Conservation (phyloP, 208 protist species). For the Trypanosomatidae sp. region DNA sequence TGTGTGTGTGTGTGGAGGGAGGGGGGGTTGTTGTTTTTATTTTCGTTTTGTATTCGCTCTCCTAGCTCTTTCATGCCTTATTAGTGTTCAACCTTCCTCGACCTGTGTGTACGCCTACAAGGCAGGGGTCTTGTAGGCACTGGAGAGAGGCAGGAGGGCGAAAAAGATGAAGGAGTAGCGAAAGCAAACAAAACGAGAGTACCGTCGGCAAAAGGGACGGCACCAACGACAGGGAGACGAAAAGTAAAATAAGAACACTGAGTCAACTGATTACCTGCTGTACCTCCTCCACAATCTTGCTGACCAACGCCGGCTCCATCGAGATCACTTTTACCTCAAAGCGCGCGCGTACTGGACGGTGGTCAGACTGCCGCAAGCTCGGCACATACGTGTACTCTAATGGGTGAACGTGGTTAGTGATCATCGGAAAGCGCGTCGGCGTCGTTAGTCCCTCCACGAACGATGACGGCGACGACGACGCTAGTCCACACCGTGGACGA, state of each 20-base stretch:
- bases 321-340: conserved; percentile 66
- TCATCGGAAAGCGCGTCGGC: conserved; percentile 38
- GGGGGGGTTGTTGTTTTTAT: too few species aligned
- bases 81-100: too few species aligned
- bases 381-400: conserved; percentile 50
- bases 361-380: conserved; percentile 61
- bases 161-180: too few species aligned
- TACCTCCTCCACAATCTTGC: conserved; percentile 26
- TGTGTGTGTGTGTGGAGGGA: too few species aligned
- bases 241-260: neutral
- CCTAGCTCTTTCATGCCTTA: too few species aligned
- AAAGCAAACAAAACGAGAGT: neutral
- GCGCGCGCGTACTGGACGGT: conserved; percentile 66
- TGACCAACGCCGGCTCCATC: conserved; percentile 39
- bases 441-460: neutral
- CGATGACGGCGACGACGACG: neutral
- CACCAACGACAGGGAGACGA: neutral
- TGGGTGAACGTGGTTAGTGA: conserved; percentile 49
- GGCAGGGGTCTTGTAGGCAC: too few species aligned
- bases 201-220: neutral
- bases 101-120: too few species aligned
- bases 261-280: neutral
- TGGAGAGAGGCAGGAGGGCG: too few species aligned
- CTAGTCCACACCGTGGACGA: conserved; percentile 2
- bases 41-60: too few species aligned